Evolutionary conservation across 1,139 yeast genomes (phyloP).

Genomic region (Spathaspora sp.): DNA sequence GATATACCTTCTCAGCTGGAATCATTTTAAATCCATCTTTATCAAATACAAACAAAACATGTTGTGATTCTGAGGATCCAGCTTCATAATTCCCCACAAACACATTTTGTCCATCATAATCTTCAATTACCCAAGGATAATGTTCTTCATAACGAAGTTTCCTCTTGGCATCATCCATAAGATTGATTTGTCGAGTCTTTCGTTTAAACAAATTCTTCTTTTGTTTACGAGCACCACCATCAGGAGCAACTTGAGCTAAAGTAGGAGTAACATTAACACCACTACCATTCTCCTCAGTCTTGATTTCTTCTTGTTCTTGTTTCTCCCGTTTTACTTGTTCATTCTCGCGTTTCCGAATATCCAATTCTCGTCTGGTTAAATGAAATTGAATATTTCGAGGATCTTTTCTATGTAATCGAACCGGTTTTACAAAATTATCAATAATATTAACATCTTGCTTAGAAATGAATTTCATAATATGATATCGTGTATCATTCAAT

Average conservation of each 20-base stretch:
- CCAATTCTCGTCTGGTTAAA: constrained; percentile 63
- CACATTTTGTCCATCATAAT: constrained; percentile 89
- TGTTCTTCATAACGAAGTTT: constrained; percentile 90
- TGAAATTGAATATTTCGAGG: constrained; percentile 89
- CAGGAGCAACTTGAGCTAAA: constrained; percentile 82
- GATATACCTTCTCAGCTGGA: constrained; percentile 91
- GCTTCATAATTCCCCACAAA: constrained; percentile 98
- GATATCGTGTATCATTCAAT: constrained; percentile 71
- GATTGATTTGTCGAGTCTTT: constrained; percentile 81
- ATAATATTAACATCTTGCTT: constrained; percentile 70
- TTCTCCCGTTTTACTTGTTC: constrained; percentile 24
- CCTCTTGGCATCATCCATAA: constrained; percentile 78
- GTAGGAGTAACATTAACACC: constrained; percentile 26
- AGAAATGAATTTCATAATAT: constrained; percentile 78
- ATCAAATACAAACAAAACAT: constrained; percentile 83
- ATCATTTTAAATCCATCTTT: constrained; percentile 89
- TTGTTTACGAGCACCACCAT: constrained; percentile 81
- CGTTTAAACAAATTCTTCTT: constrained; percentile 65
- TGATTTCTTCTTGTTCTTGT: constrained; percentile 21
- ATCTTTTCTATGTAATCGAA: constrained; percentile 86
- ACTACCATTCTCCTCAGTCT: constrained; percentile 19
- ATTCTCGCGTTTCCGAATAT: constrained; percentile 54
- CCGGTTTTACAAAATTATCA: constrained; percentile 73
- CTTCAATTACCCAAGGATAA: constrained; percentile 98
- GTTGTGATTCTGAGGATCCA: constrained; percentile 76